A percentile compares a stretch with the other conserved stretches of the same genome.
phyloP scores from a whole-genome alignment of 1,139 yeast genomes.

The Zygoascus meyerae region DNA sequence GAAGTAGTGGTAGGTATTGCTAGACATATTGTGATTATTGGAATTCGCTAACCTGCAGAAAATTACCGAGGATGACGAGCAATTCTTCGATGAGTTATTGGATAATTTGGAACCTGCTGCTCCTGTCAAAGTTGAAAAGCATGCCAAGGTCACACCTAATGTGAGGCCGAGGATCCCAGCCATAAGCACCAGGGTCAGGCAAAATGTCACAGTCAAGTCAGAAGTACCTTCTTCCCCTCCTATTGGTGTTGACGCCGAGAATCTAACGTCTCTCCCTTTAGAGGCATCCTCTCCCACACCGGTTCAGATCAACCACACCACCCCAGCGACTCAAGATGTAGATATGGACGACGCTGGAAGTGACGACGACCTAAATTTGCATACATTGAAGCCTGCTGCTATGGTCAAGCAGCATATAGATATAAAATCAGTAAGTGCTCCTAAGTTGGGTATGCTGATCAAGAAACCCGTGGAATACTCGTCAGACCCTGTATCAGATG shows the following conservation, averaged over 20 bases:
- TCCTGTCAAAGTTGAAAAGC: slow-evolving; percentile 8
- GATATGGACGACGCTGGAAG: background rate
- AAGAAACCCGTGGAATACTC: slow-evolving; percentile 3
- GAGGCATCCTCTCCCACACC: slow-evolving; percentile 3
- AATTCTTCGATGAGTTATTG: slow-evolving; percentile 29
- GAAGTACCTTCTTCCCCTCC: slow-evolving; percentile 14
- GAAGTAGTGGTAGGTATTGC: background rate
- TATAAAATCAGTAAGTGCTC: background rate
- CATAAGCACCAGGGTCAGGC: slow-evolving; percentile 1
- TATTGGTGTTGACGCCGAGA: slow-evolving; percentile 5
- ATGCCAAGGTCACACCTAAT: slow-evolving; percentile 11
- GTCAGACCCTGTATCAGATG: slow-evolving; percentile 8
- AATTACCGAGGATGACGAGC: slow-evolving; percentile 25
- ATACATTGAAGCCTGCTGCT: background rate
- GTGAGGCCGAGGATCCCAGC: background rate
- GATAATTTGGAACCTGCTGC: slow-evolving; percentile 20
- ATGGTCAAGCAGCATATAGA: background rate
- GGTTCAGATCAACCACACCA: background rate
- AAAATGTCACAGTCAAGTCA: background rate
- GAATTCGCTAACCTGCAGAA: slow-evolving; percentile 14
- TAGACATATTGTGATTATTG: background rate
- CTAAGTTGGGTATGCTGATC: background rate
- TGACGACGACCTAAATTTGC: slow-evolving; percentile 2
- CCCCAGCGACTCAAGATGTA: slow-evolving; percentile 5
- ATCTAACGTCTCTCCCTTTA: slow-evolving; percentile 1